Evolutionary conservation across 257 asterid genomes (phyloP).

Genomic region (Plantago ovata): DNA sequence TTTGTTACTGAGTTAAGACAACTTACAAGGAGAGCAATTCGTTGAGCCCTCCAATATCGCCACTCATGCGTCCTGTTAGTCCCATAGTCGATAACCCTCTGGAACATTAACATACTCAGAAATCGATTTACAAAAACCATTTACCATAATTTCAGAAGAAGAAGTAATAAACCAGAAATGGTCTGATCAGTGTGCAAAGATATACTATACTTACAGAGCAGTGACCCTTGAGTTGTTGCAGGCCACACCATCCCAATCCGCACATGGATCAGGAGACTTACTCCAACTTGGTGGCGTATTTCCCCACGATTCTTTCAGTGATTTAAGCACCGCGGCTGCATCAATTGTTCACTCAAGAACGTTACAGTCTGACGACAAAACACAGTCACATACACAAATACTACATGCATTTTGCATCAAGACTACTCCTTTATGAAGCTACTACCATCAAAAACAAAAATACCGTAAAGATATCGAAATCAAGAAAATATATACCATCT

Average conservation of each 20-base stretch:
- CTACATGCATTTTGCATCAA: no score
- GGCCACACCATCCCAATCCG: slow-evolving; percentile 75
- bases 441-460: no score
- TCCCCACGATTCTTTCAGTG: slow-evolving; percentile 75
- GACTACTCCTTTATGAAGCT: no score
- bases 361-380: neutral
- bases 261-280: slow-evolving; percentile 74
- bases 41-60: slow-evolving; percentile 81
- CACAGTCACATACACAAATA: no score
- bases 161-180: neutral
- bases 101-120: slow-evolving; percentile 17
- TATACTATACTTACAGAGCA: slow-evolving; percentile 44
- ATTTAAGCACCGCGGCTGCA: slow-evolving; percentile 79
- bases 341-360: slow-evolving; percentile 3
- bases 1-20: neutral
- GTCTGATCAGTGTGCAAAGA: neutral
- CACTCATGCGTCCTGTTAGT: slow-evolving; percentile 61
- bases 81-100: slow-evolving; percentile 93
- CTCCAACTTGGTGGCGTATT: slow-evolving; percentile 79
- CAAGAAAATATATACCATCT: slow-evolving; percentile 2
- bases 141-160: neutral
- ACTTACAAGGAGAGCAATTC: slow-evolving; percentile 80
- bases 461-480: neutral
- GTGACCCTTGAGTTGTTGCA: slow-evolving; percentile 76
- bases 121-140: neutral